A percentile compares a stretch with the other conserved stretches of the same genome.
phyloP scores from a whole-genome alignment of 2,329 filamentous ascomycete species.

The Rugonectria rugulosa region DNA sequence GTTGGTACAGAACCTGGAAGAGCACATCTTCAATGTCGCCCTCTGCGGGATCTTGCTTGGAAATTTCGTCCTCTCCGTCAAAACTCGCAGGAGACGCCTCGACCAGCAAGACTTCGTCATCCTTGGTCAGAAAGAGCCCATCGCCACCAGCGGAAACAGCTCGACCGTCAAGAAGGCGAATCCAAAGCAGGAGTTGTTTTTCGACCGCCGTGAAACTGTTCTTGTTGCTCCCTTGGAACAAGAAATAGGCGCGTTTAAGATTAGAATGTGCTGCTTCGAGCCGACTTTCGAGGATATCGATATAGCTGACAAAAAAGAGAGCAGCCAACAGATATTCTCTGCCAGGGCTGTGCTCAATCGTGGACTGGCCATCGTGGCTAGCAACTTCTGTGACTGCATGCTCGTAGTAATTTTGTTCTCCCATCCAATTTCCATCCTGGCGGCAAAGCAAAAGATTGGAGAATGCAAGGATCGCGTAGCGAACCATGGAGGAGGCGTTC shows the following conservation, averaged over 20 bases:
- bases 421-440: conserved; percentile 42
- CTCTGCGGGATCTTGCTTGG: conserved; percentile 35
- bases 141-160: conserved; percentile 65
- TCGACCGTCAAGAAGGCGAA: conserved; percentile 61
- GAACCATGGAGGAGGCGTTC: conserved; percentile 54
- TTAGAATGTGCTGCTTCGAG: conserved; percentile 56
- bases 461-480: conserved; percentile 59
- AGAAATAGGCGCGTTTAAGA: conserved; percentile 55
- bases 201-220: conserved; percentile 49
- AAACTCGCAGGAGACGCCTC: conserved; percentile 52
- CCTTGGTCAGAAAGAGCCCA: conserved; percentile 58
- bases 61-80: conserved; percentile 39
- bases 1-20: conserved; percentile 63
- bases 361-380: conserved; percentile 28
- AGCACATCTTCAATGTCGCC: conserved; percentile 58
- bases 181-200: conserved; percentile 60
- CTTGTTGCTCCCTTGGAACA: conserved; percentile 54
- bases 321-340: conserved; percentile 56
- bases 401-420: conserved; percentile 48
- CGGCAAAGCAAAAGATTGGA: conserved; percentile 54
- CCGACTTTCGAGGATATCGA: conserved; percentile 55
- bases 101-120: conserved; percentile 55
- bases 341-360: conserved; percentile 40
- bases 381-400: conserved; percentile 46
- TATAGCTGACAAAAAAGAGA: conserved; percentile 62